Base-by-base conservation (phyloP, 345 rosid genomes). In the Turnera subulata region DNA sequence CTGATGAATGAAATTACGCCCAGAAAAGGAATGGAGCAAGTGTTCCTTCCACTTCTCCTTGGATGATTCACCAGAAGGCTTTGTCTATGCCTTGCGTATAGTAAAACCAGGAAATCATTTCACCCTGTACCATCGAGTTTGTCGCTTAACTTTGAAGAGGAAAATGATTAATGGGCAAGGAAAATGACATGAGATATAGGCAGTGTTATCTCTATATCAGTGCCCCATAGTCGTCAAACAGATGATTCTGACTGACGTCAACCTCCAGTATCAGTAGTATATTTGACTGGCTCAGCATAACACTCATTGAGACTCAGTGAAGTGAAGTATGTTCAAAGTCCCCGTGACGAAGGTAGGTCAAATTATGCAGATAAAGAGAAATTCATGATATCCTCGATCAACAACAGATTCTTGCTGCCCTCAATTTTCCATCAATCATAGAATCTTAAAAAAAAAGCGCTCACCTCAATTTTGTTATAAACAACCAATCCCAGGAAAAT, bases 61-160 rank as follows among this genome's bases (percentile, higher is more conserved):
- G 26, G n/a, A 61, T 55, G n/a, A 22, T 39, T 24, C 46, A 2
- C 49, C 23, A 5, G 45, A 56, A 62, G 25, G 67, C 61, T 59
- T 37, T 55, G 15, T 44, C 55, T 54, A 25, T n/a, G 18, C 48
- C 32, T 26, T 23, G 25, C 1, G 15, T 24, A 47, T 22, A 58
- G 22, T 15, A 29, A 1, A 5, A 22, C 15, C 35, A 15, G 15
- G 37, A 19, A 53, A 11, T 1, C 7, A 32, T 53, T n/a, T 53
- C 20, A 0, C 21, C 15, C 10, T 11, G 33, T 22, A 15, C 22
- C 8, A 15, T 46, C 44, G 35, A 25, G 42, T 46, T 37, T 22
- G 45, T 23, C 49, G 44, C 63, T 62, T 47, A 24, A 40, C 19
- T 25, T 32, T 47, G 58, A 33, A 50, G 35, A 7, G 21, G 35